These are phyloP conservation scores for Leccinum glutinopallens DNA, from an alignment of 1,284 basidiomycete genomes.

Conservation along the genomic window DNA sequence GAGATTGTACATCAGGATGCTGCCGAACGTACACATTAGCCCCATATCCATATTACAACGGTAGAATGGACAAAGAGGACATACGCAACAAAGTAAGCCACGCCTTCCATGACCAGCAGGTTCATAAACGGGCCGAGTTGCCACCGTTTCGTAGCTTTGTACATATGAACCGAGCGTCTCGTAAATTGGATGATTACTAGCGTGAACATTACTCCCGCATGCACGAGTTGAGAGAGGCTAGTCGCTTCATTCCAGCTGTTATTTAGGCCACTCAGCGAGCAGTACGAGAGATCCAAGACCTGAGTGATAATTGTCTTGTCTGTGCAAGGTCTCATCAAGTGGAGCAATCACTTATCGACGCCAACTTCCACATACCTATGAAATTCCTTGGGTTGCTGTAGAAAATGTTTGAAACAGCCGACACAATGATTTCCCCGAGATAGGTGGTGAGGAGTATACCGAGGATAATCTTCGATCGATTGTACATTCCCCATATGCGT, in stretches of 20 bases:
- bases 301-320: neutral
- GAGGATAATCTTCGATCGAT: neutral
- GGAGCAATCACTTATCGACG: neutral
- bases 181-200: neutral
- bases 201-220: neutral
- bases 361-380: neutral
- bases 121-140: neutral
- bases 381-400: neutral
- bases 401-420: neutral
- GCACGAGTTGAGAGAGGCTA: neutral
- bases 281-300: neutral
- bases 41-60: neutral
- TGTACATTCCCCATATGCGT: neutral
- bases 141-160: neutral
- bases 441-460: neutral
- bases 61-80: neutral
- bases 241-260: neutral
- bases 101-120: neutral
- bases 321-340: neutral
- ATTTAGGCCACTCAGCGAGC: neutral
- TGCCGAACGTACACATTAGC: neutral
- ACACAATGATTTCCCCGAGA: neutral
- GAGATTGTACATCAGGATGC: neutral
- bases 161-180: neutral
- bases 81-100: neutral